These are phyloP conservation scores for Exophiala sideris DNA, from an alignment of 2,329 filamentous ascomycete species.

Conservation along the genomic window DNA sequence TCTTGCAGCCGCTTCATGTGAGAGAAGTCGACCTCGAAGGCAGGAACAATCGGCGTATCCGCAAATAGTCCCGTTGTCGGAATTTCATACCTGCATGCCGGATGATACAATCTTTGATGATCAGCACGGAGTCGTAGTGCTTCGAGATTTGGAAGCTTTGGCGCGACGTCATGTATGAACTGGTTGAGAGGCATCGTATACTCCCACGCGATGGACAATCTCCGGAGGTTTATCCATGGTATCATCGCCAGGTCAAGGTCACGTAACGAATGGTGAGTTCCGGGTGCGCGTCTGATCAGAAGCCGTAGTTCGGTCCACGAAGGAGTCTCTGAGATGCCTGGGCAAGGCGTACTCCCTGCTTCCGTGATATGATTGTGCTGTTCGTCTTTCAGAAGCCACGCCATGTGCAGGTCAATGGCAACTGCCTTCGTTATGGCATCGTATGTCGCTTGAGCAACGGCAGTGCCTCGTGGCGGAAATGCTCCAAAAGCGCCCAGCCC, in stretches of 20 bases:
- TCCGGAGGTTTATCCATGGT: constrained; percentile 13
- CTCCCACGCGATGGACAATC: constrained; percentile 15
- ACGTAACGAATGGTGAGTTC: background rate
- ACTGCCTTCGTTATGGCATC: constrained; percentile 13
- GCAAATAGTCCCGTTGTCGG: constrained; percentile 1
- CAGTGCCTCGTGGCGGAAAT: background rate
- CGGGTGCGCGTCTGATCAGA: constrained; percentile 1
- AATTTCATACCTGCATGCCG: constrained; percentile 8
- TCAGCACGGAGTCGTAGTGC: constrained; percentile 16
- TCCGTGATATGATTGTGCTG: background rate
- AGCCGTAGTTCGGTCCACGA: constrained; percentile 12
- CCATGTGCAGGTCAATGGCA: constrained; percentile 16
- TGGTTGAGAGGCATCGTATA: constrained; percentile 9
- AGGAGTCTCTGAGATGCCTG: background rate
- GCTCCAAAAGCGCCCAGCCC: constrained; percentile 13
- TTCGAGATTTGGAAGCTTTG: constrained; percentile 14
- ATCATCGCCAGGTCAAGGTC: constrained; percentile 7
- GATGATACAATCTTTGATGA: constrained; percentile 12
- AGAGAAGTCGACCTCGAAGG: constrained; percentile 18
- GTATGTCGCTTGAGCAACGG: constrained; percentile 1
- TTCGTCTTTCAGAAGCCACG: constrained; percentile 9
- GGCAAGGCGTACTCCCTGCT: background rate
- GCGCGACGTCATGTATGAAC: constrained; percentile 11
- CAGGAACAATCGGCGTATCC: constrained; percentile 1
- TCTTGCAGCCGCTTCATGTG: constrained; percentile 15